Evolutionary conservation across 495 filamentous ascomycete species (phyloP).

Genomic region (Talaromyces borbonicus): DNA sequence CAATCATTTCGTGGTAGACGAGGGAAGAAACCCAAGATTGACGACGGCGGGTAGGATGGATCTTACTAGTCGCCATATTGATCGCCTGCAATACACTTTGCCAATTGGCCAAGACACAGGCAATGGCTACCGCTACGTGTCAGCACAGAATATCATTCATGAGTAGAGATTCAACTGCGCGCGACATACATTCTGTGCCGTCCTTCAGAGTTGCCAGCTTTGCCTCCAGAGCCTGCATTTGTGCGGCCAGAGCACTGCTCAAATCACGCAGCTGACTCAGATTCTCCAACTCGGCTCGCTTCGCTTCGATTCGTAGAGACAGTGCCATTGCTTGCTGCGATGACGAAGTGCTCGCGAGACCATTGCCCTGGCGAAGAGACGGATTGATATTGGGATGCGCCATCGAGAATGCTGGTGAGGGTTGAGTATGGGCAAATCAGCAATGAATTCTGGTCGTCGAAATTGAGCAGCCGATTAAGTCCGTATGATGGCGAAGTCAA

Average conservation of each 20-base stretch:
- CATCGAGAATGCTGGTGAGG: constrained; percentile 11
- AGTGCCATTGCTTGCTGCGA: constrained; percentile 70
- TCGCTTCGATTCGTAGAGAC: constrained; percentile 81
- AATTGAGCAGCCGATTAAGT: too few relatives aligned
- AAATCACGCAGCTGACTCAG: constrained; percentile 80
- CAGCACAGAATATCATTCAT: constrained; percentile 8
- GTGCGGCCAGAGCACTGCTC: constrained; percentile 72
- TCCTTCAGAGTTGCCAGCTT: constrained; percentile 82
- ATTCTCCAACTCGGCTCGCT: constrained; percentile 86
- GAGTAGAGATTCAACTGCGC: not conserved
- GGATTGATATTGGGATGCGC: constrained; percentile 20
- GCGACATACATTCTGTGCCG: constrained; percentile 78
- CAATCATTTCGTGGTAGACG: too few relatives aligned
- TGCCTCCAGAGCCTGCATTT: constrained; percentile 85
- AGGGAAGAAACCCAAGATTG: too few relatives aligned
- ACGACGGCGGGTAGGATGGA: constrained; percentile 17
- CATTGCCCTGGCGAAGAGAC: constrained; percentile 27
- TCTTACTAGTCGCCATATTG: constrained; percentile 83
- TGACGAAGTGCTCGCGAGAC: constrained; percentile 27
- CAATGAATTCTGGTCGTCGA: too few relatives aligned
- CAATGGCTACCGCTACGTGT: constrained; percentile 55
- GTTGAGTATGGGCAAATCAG: too few relatives aligned
- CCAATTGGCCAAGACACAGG: constrained; percentile 89
- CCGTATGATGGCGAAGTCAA: not conserved
- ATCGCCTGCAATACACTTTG: constrained; percentile 90